Evolutionary conservation across 2,329 filamentous ascomycete genomes (phyloP), one percentile per base, ranked within the genome.

Genomic region (Neopestalotiopsis clavispora): DNA sequence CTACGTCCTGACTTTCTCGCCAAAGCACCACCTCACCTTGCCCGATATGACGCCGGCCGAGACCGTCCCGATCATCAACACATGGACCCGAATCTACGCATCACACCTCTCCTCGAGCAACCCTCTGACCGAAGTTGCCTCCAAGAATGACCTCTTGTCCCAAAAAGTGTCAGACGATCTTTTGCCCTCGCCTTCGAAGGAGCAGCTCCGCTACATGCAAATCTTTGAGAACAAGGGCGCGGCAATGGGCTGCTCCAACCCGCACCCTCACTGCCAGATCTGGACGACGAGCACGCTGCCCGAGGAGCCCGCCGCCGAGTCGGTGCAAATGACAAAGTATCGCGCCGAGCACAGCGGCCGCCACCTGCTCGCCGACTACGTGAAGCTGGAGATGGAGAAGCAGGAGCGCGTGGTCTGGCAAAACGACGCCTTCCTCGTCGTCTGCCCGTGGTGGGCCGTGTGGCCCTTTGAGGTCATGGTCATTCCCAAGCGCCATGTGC

Each of bases 221-320:
- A 98, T 99, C 72, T 99, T 99, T 72, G 96, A 99, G 83, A 99
- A 99, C 85, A 99, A 99, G 83, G 96, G 96, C 65, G 90, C 93
- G 1, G 94, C 95, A 12, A 99, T 99, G 96, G 96, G 96, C 65
- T 99, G 96, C 84, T 98, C 95, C 1, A 99, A 99, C 80, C 96
- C 96, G 0, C 96, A 99, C 80, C 96, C 96, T 0, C 96, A 99
- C 82, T 95, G 96, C 69, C 96, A 99, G 80, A 87, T 98, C 71
- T 99, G 96, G 96, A 96, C 94, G 2, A 97, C 95, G 0, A 97
- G 94, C 28, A 92, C 91, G 6, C 84, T 98, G 73, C 96, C 96
- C 0, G 95, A 98, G 78, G 96, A 99, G 80, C 94, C 94, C 0
- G 88, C 87, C 1, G 88, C 92, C 57, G 96, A 99, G 80, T 83